Evolutionary conservation across 768 basidiomycete genomes (phyloP).

Genomic region (Postia placenta): DNA sequence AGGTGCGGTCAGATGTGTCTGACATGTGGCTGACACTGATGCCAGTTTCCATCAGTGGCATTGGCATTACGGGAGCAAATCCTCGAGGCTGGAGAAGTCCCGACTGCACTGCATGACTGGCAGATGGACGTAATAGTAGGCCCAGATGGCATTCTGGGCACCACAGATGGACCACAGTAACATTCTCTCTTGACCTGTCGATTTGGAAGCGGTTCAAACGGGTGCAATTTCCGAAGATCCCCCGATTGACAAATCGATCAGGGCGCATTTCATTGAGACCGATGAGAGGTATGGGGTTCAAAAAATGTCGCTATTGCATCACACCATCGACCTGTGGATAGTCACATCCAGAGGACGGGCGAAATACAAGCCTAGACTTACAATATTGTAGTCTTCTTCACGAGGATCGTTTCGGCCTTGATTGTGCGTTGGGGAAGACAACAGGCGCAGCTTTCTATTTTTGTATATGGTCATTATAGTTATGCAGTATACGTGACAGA

Average conservation of each 20-base stretch:
- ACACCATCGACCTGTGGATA: constrained; percentile 10
- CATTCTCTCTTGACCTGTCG: background rate
- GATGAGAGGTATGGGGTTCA: background rate
- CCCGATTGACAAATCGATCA: constrained; percentile 3
- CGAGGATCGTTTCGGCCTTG: constrained; percentile 6
- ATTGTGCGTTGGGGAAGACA: constrained; percentile 29
- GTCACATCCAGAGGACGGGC: background rate
- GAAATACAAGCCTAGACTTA: constrained; percentile 7
- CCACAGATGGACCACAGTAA: background rate
- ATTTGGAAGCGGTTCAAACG: background rate
- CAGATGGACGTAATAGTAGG: constrained; percentile 57
- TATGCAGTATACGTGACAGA: background rate
- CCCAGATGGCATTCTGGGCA: constrained; percentile 30
- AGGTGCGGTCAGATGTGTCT: constrained; percentile 34
- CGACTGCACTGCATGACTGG: constrained; percentile 54
- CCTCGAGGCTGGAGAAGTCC: constrained; percentile 44
- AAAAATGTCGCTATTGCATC: constrained; percentile 9
- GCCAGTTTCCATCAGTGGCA: constrained; percentile 39
- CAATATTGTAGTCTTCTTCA: constrained; percentile 26
- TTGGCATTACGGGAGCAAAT: constrained; percentile 61
- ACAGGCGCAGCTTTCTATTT: constrained; percentile 33
- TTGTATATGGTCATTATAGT: background rate
- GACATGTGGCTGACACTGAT: constrained; percentile 7
- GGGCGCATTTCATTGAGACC: background rate
- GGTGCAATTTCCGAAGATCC: constrained; percentile 3